Evolutionary conservation across 2,329 filamentous ascomycete species (phyloP).

Genomic region (Blumeriella jaapii): DNA sequence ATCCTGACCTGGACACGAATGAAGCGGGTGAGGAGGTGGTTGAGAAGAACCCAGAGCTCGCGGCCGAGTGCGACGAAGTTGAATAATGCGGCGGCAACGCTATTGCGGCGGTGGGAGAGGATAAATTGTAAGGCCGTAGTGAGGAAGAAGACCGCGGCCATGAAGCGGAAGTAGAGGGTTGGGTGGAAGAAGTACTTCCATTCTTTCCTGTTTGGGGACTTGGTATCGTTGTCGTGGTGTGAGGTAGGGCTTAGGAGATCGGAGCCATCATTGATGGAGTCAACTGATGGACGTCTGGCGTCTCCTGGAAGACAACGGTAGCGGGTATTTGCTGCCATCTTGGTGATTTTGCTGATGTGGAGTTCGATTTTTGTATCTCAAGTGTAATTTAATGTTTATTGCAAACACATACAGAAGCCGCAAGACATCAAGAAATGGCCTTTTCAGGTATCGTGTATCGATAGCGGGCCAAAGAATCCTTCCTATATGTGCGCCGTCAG

Average conservation of each 20-base stretch:
- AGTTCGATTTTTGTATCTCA: neutral
- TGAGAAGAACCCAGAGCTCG: neutral
- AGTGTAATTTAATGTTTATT: too few species aligned
- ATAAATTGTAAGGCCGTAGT: neutral
- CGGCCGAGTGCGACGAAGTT: neutral
- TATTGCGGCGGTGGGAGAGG: neutral
- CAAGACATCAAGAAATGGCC: too few species aligned
- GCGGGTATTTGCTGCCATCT: slow-evolving; percentile 1
- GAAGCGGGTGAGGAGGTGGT: slow-evolving; percentile 1
- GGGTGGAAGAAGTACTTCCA: slow-evolving; percentile 3
- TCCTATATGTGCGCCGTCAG: too few species aligned
- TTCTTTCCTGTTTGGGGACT: neutral
- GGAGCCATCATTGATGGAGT: neutral
- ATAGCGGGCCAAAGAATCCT: too few species aligned
- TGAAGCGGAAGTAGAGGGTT: neutral
- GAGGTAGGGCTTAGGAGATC: neutral
- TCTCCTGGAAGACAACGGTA: slow-evolving; percentile 1
- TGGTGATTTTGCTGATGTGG: neutral
- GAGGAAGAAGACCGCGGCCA: neutral
- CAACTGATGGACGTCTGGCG: neutral
- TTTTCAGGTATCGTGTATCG: too few species aligned
- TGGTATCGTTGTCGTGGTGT: neutral
- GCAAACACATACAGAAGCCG: too few species aligned
- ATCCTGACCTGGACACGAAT: neutral
- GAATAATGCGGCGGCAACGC: neutral